Evolutionary conservation across 31 red algal species (phyloP), one percentile per base, ranked within the genome.

Genomic region (Endocladia muricata): DNA sequence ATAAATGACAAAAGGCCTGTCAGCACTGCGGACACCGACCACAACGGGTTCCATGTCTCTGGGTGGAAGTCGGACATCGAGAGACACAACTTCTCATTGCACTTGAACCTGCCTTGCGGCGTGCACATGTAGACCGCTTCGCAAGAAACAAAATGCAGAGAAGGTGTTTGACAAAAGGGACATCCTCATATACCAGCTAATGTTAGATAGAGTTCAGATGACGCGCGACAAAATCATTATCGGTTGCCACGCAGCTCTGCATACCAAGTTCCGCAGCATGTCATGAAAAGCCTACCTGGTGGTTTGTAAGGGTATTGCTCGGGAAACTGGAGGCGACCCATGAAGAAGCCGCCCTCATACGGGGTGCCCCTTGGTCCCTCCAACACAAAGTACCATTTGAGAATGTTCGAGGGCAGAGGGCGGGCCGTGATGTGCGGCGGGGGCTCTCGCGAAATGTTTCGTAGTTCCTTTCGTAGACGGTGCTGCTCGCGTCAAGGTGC

Each of bases 261-360:
- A n/a, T n/a, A n/a, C n/a, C n/a, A n/a, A n/a, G n/a, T n/a, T n/a
- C n/a, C n/a, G n/a, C n/a, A 34, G 61, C 35, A 11, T 35, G 42
- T 84, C 29, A 25, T 1, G 54, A 72, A 43, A 25, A 36, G 69
- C 77, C 15, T 76, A 85, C 81, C 80, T 79, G 94, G 94, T 37
- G 94, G 94, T 43, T 97, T 93, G 84, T 86, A 97, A 13, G 94
- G 94, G 71, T 93, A 97, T 43, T 89, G 73, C 62, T 93, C 81
- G 3, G 94, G 94, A 71, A 97, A 97, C 37, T 77, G 79, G 19
- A 97, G 68, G 36, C 81, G 60, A n/a, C 94, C 94, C 74, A 97
- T 84, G 73, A 88, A 97, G 13, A 93, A 68, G 31, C 94, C 94
- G 37, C 80, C 79, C 41, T 86, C 89, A 70, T 97, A 97, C 29